Evolutionary conservation across 768 basidiomycete genomes (phyloP).

Genomic region (Boletus sensibilis): DNA sequence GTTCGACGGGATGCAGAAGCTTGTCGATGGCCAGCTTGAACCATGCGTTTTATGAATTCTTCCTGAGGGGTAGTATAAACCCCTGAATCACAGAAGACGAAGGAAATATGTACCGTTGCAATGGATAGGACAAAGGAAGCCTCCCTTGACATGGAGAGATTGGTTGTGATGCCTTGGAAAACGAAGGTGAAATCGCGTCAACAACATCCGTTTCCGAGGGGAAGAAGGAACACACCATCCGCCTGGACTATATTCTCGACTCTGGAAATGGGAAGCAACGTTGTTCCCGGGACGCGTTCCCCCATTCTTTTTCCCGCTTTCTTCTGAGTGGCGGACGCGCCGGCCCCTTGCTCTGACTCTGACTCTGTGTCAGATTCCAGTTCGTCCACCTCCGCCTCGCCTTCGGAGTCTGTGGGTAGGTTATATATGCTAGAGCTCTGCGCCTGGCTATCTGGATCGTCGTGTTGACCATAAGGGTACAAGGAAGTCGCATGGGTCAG

Average conservation of each 20-base stretch:
- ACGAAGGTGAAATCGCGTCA: constrained; percentile 17
- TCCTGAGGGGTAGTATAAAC: constrained; percentile 49
- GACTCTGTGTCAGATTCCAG: constrained; percentile 35
- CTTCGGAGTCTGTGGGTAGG: constrained; percentile 35
- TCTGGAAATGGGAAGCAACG: constrained; percentile 60
- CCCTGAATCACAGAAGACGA: constrained; percentile 7
- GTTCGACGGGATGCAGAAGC: constrained; percentile 59
- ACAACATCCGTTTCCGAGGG: constrained; percentile 4
- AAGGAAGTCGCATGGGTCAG: constrained; percentile 34
- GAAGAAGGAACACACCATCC: constrained; percentile 52
- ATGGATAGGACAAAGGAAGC: constrained; percentile 71
- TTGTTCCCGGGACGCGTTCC: constrained; percentile 61
- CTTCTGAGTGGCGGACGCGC: constrained; percentile 28
- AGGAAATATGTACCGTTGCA: constrained; percentile 57
- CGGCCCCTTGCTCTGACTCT: constrained; percentile 28
- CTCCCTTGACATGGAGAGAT: constrained; percentile 71
- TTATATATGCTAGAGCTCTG: constrained; percentile 31
- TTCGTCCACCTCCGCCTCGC: constrained; percentile 35
- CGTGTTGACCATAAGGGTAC: constrained; percentile 30
- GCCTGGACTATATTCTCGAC: constrained; percentile 79
- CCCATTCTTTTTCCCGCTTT: constrained; percentile 29
- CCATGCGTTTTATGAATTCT: constrained; percentile 78
- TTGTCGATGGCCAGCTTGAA: constrained; percentile 65
- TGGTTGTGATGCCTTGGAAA: constrained; percentile 52
- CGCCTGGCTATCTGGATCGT: constrained; percentile 25